A percentile compares a stretch with the other conserved stretches of the same genome.
These are phyloP conservation scores for Mycena floridula DNA, from an alignment of 768 basidiomycete species.

Conservation along the genomic window DNA sequence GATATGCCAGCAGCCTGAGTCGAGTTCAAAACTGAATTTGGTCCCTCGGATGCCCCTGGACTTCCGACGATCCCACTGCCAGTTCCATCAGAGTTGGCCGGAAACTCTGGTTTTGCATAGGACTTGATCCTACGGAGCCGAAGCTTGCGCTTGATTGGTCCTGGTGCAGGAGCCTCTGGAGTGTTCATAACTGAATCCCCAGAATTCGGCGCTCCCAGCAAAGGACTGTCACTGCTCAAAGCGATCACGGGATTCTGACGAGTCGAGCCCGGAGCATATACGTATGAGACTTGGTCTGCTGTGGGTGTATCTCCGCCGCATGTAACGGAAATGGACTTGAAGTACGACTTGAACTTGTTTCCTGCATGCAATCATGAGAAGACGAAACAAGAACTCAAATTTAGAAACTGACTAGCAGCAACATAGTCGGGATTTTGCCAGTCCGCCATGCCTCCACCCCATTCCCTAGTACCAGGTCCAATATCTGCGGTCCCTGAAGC, in stretches of 20 bases:
- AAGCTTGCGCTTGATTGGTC: too few relatives aligned
- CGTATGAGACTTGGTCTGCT: conserved; percentile 53
- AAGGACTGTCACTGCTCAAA: background rate
- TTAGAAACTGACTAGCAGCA: background rate
- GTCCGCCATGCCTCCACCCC: conserved; percentile 80
- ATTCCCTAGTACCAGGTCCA: conserved; percentile 65
- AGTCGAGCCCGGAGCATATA: conserved; percentile 31
- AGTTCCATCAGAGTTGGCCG: too few relatives aligned
- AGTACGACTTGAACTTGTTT: conserved; percentile 68
- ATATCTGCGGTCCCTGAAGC: conserved; percentile 63
- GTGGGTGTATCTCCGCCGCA: conserved; percentile 53
- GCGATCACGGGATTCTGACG: background rate
- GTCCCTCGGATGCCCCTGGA: too few relatives aligned
- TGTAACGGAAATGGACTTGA: conserved; percentile 55
- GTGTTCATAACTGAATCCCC: too few relatives aligned
- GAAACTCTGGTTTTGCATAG: too few relatives aligned
- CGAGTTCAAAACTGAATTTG: too few relatives aligned
- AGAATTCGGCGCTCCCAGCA: conserved; percentile 37
- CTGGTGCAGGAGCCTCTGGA: too few relatives aligned
- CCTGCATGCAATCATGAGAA: background rate
- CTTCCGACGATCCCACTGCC: too few relatives aligned
- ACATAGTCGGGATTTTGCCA: conserved; percentile 75
- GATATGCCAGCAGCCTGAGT: too few relatives aligned
- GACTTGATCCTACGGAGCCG: too few relatives aligned
- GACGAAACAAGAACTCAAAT: background rate